A percentile compares a stretch with the other conserved stretches of the same genome.
Conservation (phyloP, 2,329 filamentous ascomycete species). For the Claviceps digitariae region DNA sequence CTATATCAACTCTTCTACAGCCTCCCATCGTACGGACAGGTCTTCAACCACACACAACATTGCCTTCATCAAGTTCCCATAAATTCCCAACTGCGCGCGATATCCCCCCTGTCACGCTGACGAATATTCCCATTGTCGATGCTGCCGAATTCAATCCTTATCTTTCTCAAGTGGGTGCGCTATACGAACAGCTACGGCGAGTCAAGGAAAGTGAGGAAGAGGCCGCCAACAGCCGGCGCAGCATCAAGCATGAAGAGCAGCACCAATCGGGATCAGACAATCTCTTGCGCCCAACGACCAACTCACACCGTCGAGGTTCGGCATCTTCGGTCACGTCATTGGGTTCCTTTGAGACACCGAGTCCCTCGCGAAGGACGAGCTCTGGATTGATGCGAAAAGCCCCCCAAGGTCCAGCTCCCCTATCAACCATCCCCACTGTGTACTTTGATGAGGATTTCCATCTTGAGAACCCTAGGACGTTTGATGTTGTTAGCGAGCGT, state of each 20-base stretch:
- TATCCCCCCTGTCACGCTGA: slow-evolving; percentile 84
- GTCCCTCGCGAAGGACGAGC: slow-evolving; percentile 29
- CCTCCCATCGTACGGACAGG: slow-evolving; percentile 83
- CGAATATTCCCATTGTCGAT: slow-evolving; percentile 75
- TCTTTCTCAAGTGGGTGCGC: slow-evolving; percentile 65
- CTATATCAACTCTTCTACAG: slow-evolving; percentile 88
- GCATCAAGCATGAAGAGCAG: slow-evolving; percentile 29
- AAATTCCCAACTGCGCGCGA: slow-evolving; percentile 76
- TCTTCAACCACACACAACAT: slow-evolving; percentile 62
- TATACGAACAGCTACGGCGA: slow-evolving; percentile 82
- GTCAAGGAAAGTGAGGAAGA: slow-evolving; percentile 68
- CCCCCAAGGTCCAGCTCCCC: slow-evolving; percentile 61
- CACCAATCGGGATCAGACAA: slow-evolving; percentile 27
- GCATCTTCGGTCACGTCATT: slow-evolving; percentile 34
- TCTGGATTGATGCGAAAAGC: slow-evolving; percentile 42
- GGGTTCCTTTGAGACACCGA: slow-evolving; percentile 33
- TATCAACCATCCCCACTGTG: slow-evolving; percentile 83
- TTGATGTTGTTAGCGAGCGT: slow-evolving; percentile 90
- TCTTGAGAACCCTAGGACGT: slow-evolving; percentile 88
- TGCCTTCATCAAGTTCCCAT: slow-evolving; percentile 56
- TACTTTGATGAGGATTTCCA: slow-evolving; percentile 95
- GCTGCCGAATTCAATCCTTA: slow-evolving; percentile 71
- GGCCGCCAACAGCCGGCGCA: slow-evolving; percentile 28
- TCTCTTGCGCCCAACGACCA: slow-evolving; percentile 30
- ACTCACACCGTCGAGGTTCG: slow-evolving; percentile 20